Base-by-base conservation (phyloP, 306 rosid species). In the Vicia villosa region DNA sequence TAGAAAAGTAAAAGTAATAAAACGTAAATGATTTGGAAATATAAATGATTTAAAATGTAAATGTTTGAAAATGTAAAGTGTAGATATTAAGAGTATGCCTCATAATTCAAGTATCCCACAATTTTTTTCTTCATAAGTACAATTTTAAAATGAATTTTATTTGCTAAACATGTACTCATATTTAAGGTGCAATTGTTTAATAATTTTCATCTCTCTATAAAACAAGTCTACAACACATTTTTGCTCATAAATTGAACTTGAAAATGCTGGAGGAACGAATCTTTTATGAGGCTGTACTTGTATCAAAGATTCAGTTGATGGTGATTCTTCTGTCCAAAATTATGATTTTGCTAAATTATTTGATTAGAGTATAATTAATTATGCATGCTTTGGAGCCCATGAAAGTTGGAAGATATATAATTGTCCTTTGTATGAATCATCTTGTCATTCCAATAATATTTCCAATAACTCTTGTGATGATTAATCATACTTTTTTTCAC, bases 341-440 rank as follows among this genome's bases (percentile, higher is more conserved):
- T 17, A 17, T 10, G 17, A 61, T 37, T 37, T 19, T n/a, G 17
- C 17, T 3, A 10, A 36, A 8, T 61, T n/a, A n/a, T 61, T 61
- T 61, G 30, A 19, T 61, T 61, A 61, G 20, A 63, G 1, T 5
- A 15, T 11, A 61, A 49, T n/a, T n/a, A n/a, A n/a, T 20, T 11
- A 40, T 40, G 68, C 50, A 40, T 63, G 19, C 34, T 63, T 63
- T 63, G 50, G 8, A 40, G 34, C 34, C 68, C 17, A 11, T 40
- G 34, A 40, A 38, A 19, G 34, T 40, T 63, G 68, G 50, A 63
- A 62, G 11, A 19, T 8, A 28, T n/a, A n/a, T n/a, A n/a, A n/a
- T 19, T 17, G 67, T 62, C 17, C 16, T 61, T 17, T 37, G 66
- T 37, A 19, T 38, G 47, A 36, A 14, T 46, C 3, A 49, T 40